Evolutionary conservation across 495 filamentous ascomycete genomes (phyloP).

Genomic region (Margaritispora aquatica): DNA sequence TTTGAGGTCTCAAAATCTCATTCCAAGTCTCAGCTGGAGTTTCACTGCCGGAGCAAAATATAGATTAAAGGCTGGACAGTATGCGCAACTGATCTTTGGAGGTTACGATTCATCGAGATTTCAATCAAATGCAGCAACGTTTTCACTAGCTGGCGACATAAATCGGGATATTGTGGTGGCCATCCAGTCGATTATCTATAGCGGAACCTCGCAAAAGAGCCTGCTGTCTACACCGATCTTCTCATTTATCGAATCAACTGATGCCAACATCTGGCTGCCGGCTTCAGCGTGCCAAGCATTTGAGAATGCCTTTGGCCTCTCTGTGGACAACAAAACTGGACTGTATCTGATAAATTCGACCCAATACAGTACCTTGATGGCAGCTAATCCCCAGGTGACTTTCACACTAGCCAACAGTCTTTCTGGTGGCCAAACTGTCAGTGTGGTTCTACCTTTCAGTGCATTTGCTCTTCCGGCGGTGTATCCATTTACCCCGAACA

Average conservation of each 20-base stretch:
- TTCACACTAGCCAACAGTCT: slow-evolving; percentile 40
- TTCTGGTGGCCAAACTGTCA: slow-evolving; percentile 35
- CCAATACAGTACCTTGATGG: slow-evolving; percentile 33
- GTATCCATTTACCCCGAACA: slow-evolving; percentile 32
- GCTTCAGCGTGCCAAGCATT: slow-evolving; percentile 43
- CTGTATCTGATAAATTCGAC: slow-evolving; percentile 48
- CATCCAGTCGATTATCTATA: slow-evolving; percentile 38
- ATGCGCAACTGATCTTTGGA: slow-evolving; percentile 47
- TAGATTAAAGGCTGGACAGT: slow-evolving; percentile 40
- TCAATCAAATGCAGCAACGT: slow-evolving; percentile 35
- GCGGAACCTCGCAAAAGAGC: slow-evolving; percentile 9
- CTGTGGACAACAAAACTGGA: slow-evolving; percentile 35
- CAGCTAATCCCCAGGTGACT: slow-evolving; percentile 41
- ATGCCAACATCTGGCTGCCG: slow-evolving; percentile 51
- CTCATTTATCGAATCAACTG: slow-evolving; percentile 47
- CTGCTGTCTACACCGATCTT: slow-evolving; percentile 28
- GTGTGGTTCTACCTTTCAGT: slow-evolving; percentile 42
- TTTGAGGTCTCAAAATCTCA: slow-evolving; percentile 37
- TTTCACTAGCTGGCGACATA: slow-evolving; percentile 37
- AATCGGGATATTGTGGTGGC: slow-evolving; percentile 41
- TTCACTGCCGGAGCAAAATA: slow-evolving; percentile 53
- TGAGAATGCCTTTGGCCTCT: slow-evolving; percentile 46
- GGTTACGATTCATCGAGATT: slow-evolving; percentile 49
- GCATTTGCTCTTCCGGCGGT: slow-evolving; percentile 41
- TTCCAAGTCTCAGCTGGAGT: slow-evolving; percentile 49